Base-by-base conservation (phyloP, 2,329 filamentous ascomycete genomes). In the Fusarium sp. region DNA sequence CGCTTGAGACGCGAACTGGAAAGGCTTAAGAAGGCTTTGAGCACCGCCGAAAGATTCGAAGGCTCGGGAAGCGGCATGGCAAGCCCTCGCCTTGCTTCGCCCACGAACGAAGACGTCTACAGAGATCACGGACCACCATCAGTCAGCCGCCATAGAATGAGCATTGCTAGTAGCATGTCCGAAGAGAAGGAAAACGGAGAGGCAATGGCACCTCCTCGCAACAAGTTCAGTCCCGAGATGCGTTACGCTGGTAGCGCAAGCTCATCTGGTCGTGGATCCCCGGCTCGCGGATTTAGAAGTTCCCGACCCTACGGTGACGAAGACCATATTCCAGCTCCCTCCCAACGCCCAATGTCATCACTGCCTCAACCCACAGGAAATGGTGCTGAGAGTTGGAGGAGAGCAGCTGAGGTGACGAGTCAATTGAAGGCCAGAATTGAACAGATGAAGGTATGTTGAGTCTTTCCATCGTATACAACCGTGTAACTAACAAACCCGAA, bases 341-440 rank as follows among this genome's bases (percentile, higher is more conserved):
- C 75, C 66, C 74, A 81, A 49, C 76, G 80, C 6, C 79, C 79
- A 1, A 74, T 75, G 43, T 81, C 80, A 19, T 77, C 78, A 12
- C 71, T 81, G 14, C 79, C 80, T 7, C 79, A 80, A 23, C 75
- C 80, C 7, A 62, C 75, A 9, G 75, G 75, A 23, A 78, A 78
- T 30, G 79, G 78, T 4, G 79, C 76, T 4, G 96, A 99, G 82
- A 98, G 94, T 78, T 99, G 96, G 96, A 97, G 94, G 83, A 87
- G 96, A 73, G 96, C 96, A 19, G 96, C 96, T 4, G 96, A 99
- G 83, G 96, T 99, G 61, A 99, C 96, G 57, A 98, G 94, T 80
- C 96, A 98, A 79, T 81, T 99, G 76, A 99, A 98, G 84, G 94
- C 95, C 54, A 89, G 96, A 78, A 99, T 99, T 80, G 96, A 98